Evolutionary conservation across 2,329 filamentous ascomycete species (phyloP), one percentile per base, ranked within the genome.

Genomic region (Monosporascus sp.): DNA sequence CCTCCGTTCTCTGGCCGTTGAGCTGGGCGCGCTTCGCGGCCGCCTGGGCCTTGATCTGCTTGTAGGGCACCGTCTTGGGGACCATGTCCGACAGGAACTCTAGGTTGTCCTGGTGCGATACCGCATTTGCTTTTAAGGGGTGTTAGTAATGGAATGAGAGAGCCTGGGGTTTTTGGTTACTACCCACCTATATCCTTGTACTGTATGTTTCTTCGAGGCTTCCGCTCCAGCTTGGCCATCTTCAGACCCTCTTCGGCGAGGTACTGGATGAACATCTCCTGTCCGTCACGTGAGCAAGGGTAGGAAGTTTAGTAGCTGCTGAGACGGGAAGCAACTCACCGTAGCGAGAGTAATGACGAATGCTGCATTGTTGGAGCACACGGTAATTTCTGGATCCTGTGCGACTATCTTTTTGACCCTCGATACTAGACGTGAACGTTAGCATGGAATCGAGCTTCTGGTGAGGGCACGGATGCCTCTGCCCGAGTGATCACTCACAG

Each of bases 191-290:
- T 80, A 71, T 99, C 94, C 67, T 90, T 90, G 76, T 99, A 99
- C 70, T 97, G 94, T 57, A 99, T 88, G 65, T 95, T 97, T 55
- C 92, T 85, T 52, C 94, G 82, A 6, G 93, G 93, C 70, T 97
- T 97, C 63, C 88, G 83, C 72, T 97, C 94, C 1, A 91, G 82
- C 67, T 94, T 95, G 63, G 92, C 88, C 64, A 96, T 89, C 64
- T 89, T 92, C 68, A 96, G 86, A 25, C 88, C 87, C 69, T 95
- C 89, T 57, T 88, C 82, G 20, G 92, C 85, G 25, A 99, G 82
- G 69, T 97, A 88, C 70, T 96, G 90, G 60, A 99, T 87, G 74
- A 99, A 97, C 80, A 96, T 86, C 73, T 99, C 94, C 87, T 92
- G 53, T 18, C 3, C 4, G 7, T 24, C n/a, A 48, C 47, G 35